Evolutionary conservation across 2,329 filamentous ascomycete species (phyloP).

Genomic region (Tolypocladium ophioglossoides): DNA sequence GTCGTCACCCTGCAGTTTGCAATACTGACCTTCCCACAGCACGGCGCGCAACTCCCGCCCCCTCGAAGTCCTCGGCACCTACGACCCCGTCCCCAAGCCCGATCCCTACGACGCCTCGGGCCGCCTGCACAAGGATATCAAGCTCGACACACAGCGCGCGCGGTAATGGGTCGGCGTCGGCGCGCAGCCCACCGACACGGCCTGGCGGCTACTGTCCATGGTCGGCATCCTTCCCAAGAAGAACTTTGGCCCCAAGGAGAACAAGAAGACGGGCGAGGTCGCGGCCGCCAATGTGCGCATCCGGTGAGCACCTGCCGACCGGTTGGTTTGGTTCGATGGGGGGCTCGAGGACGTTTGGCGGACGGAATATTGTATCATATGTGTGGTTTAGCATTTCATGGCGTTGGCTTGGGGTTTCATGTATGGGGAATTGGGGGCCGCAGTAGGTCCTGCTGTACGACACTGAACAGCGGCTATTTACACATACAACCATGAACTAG

Average conservation of each 20-base stretch:
- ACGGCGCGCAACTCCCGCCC: conserved; percentile 81
- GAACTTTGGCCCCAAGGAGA: conserved; percentile 20
- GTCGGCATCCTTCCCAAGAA: conserved; percentile 39
- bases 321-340: not conserved
- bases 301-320: conserved; percentile 8
- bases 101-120: conserved; percentile 51
- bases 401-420: conserved; percentile 12
- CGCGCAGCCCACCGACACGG: conserved; percentile 83
- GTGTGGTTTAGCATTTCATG: conserved; percentile 13
- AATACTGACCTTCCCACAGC: conserved; percentile 30
- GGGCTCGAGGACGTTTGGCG: not conserved
- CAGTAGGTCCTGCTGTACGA: not conserved
- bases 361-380: conserved; percentile 14
- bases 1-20: no score
- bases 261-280: conserved; percentile 14
- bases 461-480: not conserved
- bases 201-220: conserved; percentile 79
- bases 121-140: conserved; percentile 80
- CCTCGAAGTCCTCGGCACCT: conserved; percentile 82
- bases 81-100: conserved; percentile 56
- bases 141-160: conserved; percentile 69
- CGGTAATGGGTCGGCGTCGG: conserved; percentile 97
- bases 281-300: conserved; percentile 17
- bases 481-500: not conserved
- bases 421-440: not conserved